Conservation (phyloP, 805 yeast species). For the Metschnikowia bowlesiae region DNA sequence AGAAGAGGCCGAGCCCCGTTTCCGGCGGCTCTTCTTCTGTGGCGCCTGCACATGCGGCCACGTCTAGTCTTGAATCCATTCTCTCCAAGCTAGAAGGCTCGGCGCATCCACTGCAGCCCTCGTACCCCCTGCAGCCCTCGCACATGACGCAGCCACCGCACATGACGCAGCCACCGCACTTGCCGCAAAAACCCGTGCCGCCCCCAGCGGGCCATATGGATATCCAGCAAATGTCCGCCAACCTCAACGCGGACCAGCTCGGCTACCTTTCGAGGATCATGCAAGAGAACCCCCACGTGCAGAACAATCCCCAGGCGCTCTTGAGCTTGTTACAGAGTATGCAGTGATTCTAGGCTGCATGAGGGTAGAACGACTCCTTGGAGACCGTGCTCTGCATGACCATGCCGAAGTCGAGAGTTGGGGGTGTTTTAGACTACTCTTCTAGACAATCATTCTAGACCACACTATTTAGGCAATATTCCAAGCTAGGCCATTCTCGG, state of each 20-base stretch:
- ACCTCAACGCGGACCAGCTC: conserved; percentile 15
- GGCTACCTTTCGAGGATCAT: conserved; percentile 13
- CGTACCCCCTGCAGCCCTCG: too few relatives aligned
- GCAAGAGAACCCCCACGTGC: conserved; percentile 17
- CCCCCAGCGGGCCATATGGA: neutral
- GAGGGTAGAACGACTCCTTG: too few relatives aligned
- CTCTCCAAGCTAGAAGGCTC: conserved; percentile 23
- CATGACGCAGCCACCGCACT: neutral
- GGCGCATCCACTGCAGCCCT: too few relatives aligned
- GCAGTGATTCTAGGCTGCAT: conserved; percentile 2
- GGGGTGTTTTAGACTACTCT: too few relatives aligned
- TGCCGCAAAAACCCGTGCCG: neutral
- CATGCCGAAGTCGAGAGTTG: too few relatives aligned
- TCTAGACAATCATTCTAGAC: too few relatives aligned
- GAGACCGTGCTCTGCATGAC: too few relatives aligned
- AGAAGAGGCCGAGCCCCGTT: conserved; percentile 7
- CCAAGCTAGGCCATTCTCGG: too few relatives aligned
- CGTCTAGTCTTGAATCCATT: conserved; percentile 20
- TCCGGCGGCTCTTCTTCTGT: neutral
- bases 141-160: too few relatives aligned
- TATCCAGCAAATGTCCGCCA: conserved; percentile 3
- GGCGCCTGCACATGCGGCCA: neutral
- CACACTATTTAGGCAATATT: too few relatives aligned
- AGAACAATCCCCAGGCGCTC: conserved; percentile 16
- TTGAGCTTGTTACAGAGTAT: conserved; percentile 14